Evolutionary conservation across 495 filamentous ascomycete species (phyloP).

Genomic region (Lichina pygmaea): DNA sequence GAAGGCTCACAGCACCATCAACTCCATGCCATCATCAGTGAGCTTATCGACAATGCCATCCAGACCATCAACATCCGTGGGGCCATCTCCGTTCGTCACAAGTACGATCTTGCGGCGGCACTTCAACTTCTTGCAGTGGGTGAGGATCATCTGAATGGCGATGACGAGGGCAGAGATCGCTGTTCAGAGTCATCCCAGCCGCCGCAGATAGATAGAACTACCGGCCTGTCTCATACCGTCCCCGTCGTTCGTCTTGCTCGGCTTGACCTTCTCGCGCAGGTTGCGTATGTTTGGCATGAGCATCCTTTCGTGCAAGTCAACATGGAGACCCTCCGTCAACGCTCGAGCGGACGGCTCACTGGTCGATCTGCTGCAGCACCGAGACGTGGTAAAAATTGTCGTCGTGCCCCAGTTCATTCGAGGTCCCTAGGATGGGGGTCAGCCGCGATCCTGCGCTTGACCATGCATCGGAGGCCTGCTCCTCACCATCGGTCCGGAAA

Average conservation of each 20-base stretch:
- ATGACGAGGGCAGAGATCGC: conserved; percentile 65
- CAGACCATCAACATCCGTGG: conserved; percentile 38
- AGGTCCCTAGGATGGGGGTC: conserved; percentile 21
- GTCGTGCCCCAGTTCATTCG: conserved; percentile 33
- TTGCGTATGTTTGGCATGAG: conserved; percentile 39
- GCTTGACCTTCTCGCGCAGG: conserved; percentile 31
- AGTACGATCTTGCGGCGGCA: conserved; percentile 61
- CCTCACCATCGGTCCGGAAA: conserved; percentile 42
- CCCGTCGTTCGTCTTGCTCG: conserved; percentile 42
- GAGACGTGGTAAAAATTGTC: conserved; percentile 54
- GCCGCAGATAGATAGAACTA: not conserved
- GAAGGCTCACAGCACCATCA: conserved; percentile 45
- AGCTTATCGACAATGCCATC: conserved; percentile 42
- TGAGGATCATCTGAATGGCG: conserved; percentile 64
- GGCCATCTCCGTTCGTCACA: conserved; percentile 51
- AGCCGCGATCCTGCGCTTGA: not conserved
- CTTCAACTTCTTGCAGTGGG: conserved; percentile 66
- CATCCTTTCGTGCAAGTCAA: conserved; percentile 16
- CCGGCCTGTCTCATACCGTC: conserved; percentile 26
- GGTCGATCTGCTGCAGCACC: conserved; percentile 40
- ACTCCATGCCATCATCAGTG: conserved; percentile 45
- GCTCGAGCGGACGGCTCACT: conserved; percentile 16
- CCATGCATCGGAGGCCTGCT: not conserved
- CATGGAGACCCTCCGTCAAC: not conserved
- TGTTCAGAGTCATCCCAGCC: conserved; percentile 7